Percentiles rank a stretch among this genome's conserved stretches.
These are phyloP conservation scores for Ceratopteris richardii DNA, from an alignment of 75 land plant species.

Conservation along the genomic window DNA sequence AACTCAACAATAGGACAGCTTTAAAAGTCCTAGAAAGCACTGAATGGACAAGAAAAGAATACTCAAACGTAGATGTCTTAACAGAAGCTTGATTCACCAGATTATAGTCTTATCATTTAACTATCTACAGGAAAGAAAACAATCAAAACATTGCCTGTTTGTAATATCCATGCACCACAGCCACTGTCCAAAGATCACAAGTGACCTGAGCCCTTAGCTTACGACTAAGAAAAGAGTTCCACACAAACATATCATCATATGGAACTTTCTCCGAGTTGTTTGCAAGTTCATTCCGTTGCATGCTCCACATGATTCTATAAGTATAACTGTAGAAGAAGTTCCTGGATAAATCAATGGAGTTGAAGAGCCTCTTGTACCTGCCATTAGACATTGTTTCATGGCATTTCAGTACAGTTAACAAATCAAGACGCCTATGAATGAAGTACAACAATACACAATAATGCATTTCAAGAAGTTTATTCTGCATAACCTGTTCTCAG, in stretches of 20 bases:
- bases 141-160: conserved; percentile 40
- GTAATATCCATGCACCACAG: conserved; percentile 75
- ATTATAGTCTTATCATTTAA: background rate
- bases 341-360: conserved; percentile 73
- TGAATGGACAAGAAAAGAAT: too few species aligned
- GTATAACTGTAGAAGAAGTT: conserved; percentile 92
- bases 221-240: conserved; percentile 73
- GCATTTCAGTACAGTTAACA: background rate
- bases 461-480: background rate
- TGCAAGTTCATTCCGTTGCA: conserved; percentile 53
- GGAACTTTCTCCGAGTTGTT: conserved; percentile 27
- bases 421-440: too few species aligned
- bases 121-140: background rate
- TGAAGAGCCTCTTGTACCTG: conserved; percentile 78
- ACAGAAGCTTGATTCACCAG: too few species aligned
- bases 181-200: conserved; percentile 69
- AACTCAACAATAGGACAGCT: too few species aligned
- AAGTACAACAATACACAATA: background rate
- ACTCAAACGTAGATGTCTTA: too few species aligned
- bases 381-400: background rate
- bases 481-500: conserved; percentile 54
- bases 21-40: too few species aligned
- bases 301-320: conserved; percentile 58
- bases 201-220: conserved; percentile 51
- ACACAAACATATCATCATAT: conserved; percentile 84